Base-by-base conservation (phyloP, 345 rosid species). In the Luvunga scandens region DNA sequence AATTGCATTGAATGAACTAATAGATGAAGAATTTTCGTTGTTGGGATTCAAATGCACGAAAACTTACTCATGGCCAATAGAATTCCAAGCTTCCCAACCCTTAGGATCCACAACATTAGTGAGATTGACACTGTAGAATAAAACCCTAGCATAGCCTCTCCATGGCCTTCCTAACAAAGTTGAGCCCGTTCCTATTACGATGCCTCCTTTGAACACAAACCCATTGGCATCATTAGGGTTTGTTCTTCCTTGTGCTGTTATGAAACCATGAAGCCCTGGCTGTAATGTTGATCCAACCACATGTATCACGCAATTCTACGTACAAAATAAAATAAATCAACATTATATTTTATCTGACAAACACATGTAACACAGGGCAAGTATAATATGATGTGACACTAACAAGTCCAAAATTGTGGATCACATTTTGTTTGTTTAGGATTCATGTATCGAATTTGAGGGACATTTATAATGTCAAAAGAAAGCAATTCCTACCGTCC, bases 221-320 rank as follows among this genome's bases (percentile, higher is more conserved):
- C 91, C 92, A 22, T 75, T 82, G 10, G 83, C 5, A 5, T 89
- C 93, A 3, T 33, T 25, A 21, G 85, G 84, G 31, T 56, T 67
- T 0, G 9, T 31, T 80, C 96, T 86, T 73, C 87, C 90, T 33
- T 91, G 93, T 22, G 91, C 93, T 74, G 93, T 86, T 27, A 90
- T 85, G 73, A n/a, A 88, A 5, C 96, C 97, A 2, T 69, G 0
- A 9, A 80, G 10, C 5, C 87, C 90, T 2, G 79, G 55, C 75
- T 75, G 45, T 31, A 90, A 38, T 19, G 55, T 71, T 2, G 66
- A 72, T 36, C 93, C 94, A 22, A 88, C 60, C 48, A 84, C 88
- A 42, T 84, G 84, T 72, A 93, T 85, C 19, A 69, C 64, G 76
- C 94, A 91, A 18, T 50, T 80, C 97, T 94, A 56, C 57, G 0